Evolutionary conservation across 83 land plant genomes (phyloP).

Genomic region (Picea engelmannii): DNA sequence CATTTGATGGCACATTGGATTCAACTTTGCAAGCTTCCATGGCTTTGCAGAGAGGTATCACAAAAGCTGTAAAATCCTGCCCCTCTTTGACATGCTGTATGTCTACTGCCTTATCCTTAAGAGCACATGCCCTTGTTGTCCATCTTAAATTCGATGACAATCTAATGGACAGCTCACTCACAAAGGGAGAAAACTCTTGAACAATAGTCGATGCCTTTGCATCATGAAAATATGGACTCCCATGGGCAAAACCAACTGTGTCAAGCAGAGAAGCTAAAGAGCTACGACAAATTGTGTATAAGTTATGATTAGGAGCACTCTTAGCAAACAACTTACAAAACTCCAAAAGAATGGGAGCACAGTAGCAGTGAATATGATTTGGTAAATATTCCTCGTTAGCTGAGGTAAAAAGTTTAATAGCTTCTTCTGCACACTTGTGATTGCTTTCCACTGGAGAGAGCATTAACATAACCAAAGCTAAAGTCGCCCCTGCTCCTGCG

Average conservation of each 20-base stretch:
- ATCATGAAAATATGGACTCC: slow-evolving; percentile 25
- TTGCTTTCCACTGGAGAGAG: slow-evolving; percentile 44
- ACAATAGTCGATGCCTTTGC: slow-evolving; percentile 35
- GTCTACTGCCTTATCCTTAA: not conserved
- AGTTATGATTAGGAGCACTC: slow-evolving; percentile 28
- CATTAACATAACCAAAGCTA: slow-evolving; percentile 72
- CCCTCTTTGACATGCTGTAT: slow-evolving; percentile 9
- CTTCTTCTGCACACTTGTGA: slow-evolving; percentile 54
- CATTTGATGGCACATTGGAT: not conserved
- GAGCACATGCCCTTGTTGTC: slow-evolving; percentile 24
- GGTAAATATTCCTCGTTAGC: slow-evolving; percentile 39
- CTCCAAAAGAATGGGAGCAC: slow-evolving; percentile 68
- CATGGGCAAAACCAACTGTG: slow-evolving; percentile 33
- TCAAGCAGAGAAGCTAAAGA: slow-evolving; percentile 60
- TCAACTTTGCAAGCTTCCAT: slow-evolving; percentile 16
- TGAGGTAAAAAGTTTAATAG: slow-evolving; percentile 58
- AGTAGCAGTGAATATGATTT: slow-evolving; percentile 32
- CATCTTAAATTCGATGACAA: slow-evolving; percentile 37
- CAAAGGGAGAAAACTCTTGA: slow-evolving; percentile 69
- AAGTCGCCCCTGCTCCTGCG: slow-evolving; percentile 52
- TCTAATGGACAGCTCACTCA: slow-evolving; percentile 51
- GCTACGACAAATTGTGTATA: slow-evolving; percentile 70
- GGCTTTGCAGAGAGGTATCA: slow-evolving; percentile 16
- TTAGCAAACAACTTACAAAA: slow-evolving; percentile 75
- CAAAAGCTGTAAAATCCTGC: slow-evolving; percentile 13